Evolutionary conservation across 345 rosid genomes (phyloP).

Genomic region (Rhodamnia argentea): DNA sequence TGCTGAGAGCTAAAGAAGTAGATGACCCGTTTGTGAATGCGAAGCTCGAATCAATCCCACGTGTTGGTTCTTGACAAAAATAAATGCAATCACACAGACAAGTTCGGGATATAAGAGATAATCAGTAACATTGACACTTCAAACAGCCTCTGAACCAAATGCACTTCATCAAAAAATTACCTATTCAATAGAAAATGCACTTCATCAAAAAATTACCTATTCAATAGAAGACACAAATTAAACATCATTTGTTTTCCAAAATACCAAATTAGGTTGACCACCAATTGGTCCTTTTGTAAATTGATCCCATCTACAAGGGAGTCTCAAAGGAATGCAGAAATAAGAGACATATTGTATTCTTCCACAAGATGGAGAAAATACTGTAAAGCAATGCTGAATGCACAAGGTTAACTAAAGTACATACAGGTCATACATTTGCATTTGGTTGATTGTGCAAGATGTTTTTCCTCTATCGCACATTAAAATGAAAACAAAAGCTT

Average conservation of each 20-base stretch:
- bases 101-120: neutral
- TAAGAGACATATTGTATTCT: neutral
- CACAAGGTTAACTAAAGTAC: neutral
- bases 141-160: neutral
- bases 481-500: too few relatives aligned
- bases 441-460: neutral
- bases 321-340: neutral
- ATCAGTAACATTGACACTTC: neutral
- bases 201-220: neutral
- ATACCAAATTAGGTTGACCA: neutral
- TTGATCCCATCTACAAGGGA: neutral
- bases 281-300: neutral
- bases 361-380: neutral
- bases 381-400: neutral
- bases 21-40: slow-evolving; percentile 13
- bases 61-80: slow-evolving; percentile 6
- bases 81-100: neutral
- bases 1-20: slow-evolving; percentile 8
- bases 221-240: neutral
- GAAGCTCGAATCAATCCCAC: slow-evolving; percentile 6
- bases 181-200: neutral
- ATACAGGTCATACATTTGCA: neutral
- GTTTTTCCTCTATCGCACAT: neutral
- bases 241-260: neutral
- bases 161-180: neutral